Percentiles rank a stretch among this genome's conserved stretches.
Evolutionary conservation across 106 monocot species (phyloP).

Genomic region (Platanthera guangdongensis): DNA sequence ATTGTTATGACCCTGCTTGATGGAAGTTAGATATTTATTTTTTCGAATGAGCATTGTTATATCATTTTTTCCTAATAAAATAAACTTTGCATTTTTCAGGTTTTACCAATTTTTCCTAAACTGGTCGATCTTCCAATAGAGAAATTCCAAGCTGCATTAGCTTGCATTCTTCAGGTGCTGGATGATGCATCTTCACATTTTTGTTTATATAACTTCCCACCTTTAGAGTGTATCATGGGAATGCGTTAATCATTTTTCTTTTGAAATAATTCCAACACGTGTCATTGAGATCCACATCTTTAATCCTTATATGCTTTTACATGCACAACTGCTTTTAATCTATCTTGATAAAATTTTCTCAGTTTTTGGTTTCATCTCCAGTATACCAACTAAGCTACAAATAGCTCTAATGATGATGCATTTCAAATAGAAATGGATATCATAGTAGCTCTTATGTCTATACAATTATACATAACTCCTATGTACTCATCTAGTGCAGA

Average conservation of each 20-base stretch:
- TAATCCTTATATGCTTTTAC: neutral
- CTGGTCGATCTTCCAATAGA: slow-evolving; percentile 83
- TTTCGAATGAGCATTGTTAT: neutral
- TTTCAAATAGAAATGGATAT: neutral
- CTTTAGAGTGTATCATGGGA: neutral
- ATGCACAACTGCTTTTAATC: neutral
- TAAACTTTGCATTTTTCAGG: slow-evolving; percentile 26
- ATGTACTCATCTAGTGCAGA: neutral
- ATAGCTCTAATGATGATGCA: neutral
- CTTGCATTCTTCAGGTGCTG: slow-evolving; percentile 92
- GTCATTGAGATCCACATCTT: neutral
- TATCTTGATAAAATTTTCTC: neutral
- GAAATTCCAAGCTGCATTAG: slow-evolving; percentile 87
- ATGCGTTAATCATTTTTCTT: neutral
- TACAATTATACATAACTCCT: neutral
- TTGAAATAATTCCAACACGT: neutral
- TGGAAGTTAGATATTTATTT: neutral
- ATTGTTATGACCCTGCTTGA: neutral
- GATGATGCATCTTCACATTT: neutral
- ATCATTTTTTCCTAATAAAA: neutral
- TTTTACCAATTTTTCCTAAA: slow-evolving; percentile 83
- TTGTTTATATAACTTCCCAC: slow-evolving; percentile 5
- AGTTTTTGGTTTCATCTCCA: neutral
- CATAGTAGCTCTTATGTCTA: neutral
- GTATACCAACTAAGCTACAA: neutral